Conservation (phyloP, 805 yeast genomes). For the Pichia ethanolica region DNA sequence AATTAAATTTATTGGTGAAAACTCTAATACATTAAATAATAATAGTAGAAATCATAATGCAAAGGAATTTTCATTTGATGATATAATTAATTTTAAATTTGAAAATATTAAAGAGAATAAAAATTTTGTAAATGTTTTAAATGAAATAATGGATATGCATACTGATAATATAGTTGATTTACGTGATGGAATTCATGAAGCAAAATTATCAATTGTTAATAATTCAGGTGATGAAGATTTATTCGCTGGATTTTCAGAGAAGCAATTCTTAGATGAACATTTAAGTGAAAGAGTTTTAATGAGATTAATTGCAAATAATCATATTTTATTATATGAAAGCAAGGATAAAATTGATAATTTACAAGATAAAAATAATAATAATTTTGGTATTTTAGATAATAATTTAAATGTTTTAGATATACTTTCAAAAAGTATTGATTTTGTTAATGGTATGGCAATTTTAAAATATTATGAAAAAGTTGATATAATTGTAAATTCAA, state of each 20-base stretch:
- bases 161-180: slow-evolving; percentile 76
- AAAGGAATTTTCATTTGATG: slow-evolving; percentile 18
- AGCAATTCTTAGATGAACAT: slow-evolving; percentile 60
- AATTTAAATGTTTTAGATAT: slow-evolving; percentile 56
- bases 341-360: slow-evolving; percentile 25
- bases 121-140: slow-evolving; percentile 44
- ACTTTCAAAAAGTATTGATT: slow-evolving; percentile 55
- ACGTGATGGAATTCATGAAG: slow-evolving; percentile 68
- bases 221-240: not conserved
- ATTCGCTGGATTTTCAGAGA: slow-evolving; percentile 15
- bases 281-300: slow-evolving; percentile 78
- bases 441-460: slow-evolving; percentile 76
- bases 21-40: no score
- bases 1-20: slow-evolving; percentile 30
- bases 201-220: slow-evolving; percentile 22
- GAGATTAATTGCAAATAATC: slow-evolving; percentile 83
- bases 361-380: no score
- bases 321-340: slow-evolving; percentile 46
- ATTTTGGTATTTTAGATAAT: slow-evolving; percentile 63
- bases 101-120: slow-evolving; percentile 45
- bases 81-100: slow-evolving; percentile 27
- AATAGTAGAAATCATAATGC: not conserved
- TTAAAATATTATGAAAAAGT: slow-evolving; percentile 78
- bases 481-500: slow-evolving; percentile 44
- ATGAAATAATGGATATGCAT: slow-evolving; percentile 62